Conservation (phyloP, 176 grass and related monocot genomes). For the Typha latifolia region DNA sequence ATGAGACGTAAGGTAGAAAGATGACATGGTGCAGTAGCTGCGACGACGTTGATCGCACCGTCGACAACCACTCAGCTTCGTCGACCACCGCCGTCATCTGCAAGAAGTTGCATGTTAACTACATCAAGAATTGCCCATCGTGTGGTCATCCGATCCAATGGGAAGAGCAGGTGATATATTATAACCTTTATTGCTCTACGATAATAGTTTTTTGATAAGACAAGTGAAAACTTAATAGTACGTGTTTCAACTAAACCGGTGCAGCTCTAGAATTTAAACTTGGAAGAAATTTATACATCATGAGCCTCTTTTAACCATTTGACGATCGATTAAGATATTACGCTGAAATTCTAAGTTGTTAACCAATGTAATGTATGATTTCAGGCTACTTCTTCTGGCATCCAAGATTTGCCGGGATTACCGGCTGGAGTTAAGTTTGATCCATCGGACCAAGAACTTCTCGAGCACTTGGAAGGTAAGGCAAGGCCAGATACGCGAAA, state of each 20-base stretch:
- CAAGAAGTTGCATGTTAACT: slow-evolving; percentile 39
- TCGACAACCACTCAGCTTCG: slow-evolving; percentile 53
- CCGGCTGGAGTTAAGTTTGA: slow-evolving; percentile 78
- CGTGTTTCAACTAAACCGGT: too few species aligned
- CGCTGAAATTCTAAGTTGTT: not conserved
- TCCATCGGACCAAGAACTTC: slow-evolving; percentile 69
- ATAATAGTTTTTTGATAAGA: too few species aligned
- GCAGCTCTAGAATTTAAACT: too few species aligned
- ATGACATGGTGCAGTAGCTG: slow-evolving; percentile 93
- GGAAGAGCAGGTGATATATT: slow-evolving; percentile 27
- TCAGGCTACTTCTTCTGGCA: slow-evolving; percentile 27
- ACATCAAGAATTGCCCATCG: slow-evolving; percentile 66
- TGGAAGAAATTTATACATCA: too few species aligned
- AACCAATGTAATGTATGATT: slow-evolving; percentile 2
- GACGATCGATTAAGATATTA: too few species aligned
- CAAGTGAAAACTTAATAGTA: too few species aligned
- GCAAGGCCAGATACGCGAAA: slow-evolving; percentile 43
- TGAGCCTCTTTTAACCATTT: too few species aligned
- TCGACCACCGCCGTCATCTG: slow-evolving; percentile 28
- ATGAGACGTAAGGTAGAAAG: slow-evolving; percentile 16
- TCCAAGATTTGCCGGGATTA: slow-evolving; percentile 46
- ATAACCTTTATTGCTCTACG: not conserved
- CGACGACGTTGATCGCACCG: slow-evolving; percentile 49
- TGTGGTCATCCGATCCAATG: slow-evolving; percentile 73
- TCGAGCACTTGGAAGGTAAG: slow-evolving; percentile 75